Evolutionary conservation across 257 asterid species (phyloP), one percentile per base, ranked within the genome.

Genomic region (Fraxinus cuspidata): DNA sequence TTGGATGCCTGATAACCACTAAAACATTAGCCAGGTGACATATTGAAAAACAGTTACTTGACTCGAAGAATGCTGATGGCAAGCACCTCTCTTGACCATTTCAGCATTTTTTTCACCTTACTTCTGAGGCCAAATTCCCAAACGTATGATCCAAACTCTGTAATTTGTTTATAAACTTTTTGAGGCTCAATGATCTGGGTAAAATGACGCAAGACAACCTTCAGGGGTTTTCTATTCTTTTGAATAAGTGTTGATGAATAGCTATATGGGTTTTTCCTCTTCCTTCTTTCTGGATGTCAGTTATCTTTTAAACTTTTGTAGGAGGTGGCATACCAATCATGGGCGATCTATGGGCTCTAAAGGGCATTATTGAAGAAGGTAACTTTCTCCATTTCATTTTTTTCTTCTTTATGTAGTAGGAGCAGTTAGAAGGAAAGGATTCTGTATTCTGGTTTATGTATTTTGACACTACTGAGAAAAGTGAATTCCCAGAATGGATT

Each of bases 291-390:
- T 64, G 79, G 77, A 72, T 60, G 19, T 77, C 19, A 37, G 29
- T 73, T 42, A 49, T 47, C 53, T 65, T 83, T 71, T 53, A 51
- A 66, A 74, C 32, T 75, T 51, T 81, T 80, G 65, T 86, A 95
- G 99, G 99, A 75, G 98, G 98, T 69, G 97, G 98, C 56, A 98
- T 97, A 53, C 97, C 98, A 75, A 95, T 95, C 81, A 90, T 95
- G 99, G 97, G 93, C 74, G 99, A 93, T 85, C 86, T 95, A 38
- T 95, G 99, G 99, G 99, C 99, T 85, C 77, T 93, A 78, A 91
- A 95, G 89, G 99, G 99, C 78, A 93, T 95, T 47, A 85, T 91
- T 72, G 93, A 87, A 83, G 99, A 92, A 85, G 99, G 98, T 91
- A 83, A 27, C 63, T 11, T 19, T 77, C 65, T 74, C 28, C 70